Percentiles rank a stretch among this genome's conserved stretches.
phyloP scores from a whole-genome alignment of 2,329 filamentous ascomycete genomes.

The Fusarium piperis region DNA sequence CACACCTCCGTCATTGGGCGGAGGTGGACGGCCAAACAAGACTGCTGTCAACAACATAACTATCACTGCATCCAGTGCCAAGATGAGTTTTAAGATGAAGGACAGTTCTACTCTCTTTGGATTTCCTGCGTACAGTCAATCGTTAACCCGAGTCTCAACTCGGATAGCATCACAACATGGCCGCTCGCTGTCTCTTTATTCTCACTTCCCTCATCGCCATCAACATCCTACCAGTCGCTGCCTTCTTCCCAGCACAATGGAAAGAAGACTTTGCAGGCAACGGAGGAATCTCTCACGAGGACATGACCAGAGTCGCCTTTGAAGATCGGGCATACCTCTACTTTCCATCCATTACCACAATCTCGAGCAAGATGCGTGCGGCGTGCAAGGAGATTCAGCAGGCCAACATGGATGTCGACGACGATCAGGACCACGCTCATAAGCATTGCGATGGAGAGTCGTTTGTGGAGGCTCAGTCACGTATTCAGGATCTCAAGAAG shows the following conservation, averaged over 20 bases:
- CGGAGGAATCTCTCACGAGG: neutral
- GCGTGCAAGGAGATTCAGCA: neutral
- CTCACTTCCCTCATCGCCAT: neutral
- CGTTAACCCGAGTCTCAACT: neutral
- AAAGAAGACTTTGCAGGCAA: neutral
- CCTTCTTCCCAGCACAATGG: neutral
- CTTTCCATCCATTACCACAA: neutral
- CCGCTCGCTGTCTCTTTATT: neutral
- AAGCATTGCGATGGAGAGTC: neutral
- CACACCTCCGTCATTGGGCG: neutral
- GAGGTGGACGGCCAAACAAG: neutral
- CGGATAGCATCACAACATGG: neutral
- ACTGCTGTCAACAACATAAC: neutral
- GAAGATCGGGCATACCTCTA: neutral
- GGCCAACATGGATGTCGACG: neutral
- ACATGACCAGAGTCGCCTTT: neutral
- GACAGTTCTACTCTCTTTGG: neutral
- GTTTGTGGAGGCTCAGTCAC: neutral
- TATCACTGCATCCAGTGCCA: neutral
- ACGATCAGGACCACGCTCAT: neutral
- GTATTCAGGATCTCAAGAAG: neutral
- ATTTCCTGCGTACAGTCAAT: neutral
- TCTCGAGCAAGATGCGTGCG: neutral
- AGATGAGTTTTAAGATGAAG: neutral
- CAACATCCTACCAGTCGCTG: neutral